These are phyloP conservation scores for Peniophora sp. DNA, from an alignment of 1,284 basidiomycete genomes.

Conservation along the genomic window DNA sequence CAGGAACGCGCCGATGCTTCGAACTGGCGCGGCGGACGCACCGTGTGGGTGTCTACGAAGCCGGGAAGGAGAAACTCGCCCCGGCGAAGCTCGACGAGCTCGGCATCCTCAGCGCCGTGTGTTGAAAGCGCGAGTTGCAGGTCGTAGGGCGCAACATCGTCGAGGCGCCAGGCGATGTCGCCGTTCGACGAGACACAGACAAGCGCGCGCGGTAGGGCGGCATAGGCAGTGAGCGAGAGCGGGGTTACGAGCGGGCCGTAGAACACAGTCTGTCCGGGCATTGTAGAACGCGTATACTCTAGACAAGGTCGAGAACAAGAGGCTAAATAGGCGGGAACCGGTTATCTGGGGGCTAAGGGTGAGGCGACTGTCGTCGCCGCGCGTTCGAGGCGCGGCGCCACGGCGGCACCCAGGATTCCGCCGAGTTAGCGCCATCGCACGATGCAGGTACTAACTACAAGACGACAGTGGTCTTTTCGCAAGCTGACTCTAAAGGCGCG, in stretches of 20 bases:
- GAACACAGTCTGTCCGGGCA: constrained; percentile 34
- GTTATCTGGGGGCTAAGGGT: no score
- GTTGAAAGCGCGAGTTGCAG: constrained; percentile 37
- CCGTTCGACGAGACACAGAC: constrained; percentile 53
- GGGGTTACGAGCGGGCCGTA: constrained; percentile 68
- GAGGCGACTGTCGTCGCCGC: no score
- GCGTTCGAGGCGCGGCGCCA: no score
- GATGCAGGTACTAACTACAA: no score
- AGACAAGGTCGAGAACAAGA: no score
- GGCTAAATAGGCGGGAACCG: no score
- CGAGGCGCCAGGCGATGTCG: constrained; percentile 60
- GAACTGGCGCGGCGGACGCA: constrained; percentile 21
- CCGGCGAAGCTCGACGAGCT: constrained; percentile 39
- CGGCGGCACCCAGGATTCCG: no score
- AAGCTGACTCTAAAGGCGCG: no score
- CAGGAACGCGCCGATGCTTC: neutral
- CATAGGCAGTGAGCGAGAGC: constrained; percentile 41
- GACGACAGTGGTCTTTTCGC: no score
- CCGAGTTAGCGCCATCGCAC: no score
- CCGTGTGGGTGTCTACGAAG: constrained; percentile 86
- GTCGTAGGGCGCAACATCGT: constrained; percentile 37
- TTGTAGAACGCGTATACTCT: no score
- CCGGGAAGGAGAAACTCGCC: constrained; percentile 87
- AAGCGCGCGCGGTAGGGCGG: constrained; percentile 48
- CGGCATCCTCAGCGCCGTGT: constrained; percentile 29